Percentiles rank a stretch among this genome's conserved stretches.
These are phyloP conservation scores for Cyathus striatus DNA, from an alignment of 768 basidiomycete species.

Conservation along the genomic window DNA sequence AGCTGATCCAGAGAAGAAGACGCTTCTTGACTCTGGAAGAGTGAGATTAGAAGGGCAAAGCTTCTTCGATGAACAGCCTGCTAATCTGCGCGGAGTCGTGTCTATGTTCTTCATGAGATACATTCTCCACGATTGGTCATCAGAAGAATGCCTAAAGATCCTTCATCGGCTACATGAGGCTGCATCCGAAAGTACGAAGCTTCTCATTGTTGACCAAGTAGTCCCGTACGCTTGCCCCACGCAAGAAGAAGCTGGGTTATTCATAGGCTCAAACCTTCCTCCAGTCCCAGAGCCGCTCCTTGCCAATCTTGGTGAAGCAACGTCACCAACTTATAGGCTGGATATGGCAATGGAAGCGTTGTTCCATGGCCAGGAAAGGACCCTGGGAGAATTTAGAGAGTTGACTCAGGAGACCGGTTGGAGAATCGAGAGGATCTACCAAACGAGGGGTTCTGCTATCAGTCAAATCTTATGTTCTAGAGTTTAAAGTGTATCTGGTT, in stretches of 20 bases:
- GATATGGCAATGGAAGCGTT: slow-evolving; percentile 7
- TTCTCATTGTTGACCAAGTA: slow-evolving; percentile 17
- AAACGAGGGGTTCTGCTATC: slow-evolving; percentile 4
- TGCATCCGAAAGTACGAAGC: slow-evolving; percentile 15
- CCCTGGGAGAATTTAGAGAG: slow-evolving; percentile 5
- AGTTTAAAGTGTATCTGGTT: not conserved
- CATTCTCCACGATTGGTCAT: slow-evolving; percentile 27
- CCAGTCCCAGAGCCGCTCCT: slow-evolving; percentile 12
- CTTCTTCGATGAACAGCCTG: slow-evolving; percentile 18
- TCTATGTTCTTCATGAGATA: slow-evolving; percentile 20
- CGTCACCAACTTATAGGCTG: slow-evolving; percentile 4
- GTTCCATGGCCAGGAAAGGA: slow-evolving; percentile 6
- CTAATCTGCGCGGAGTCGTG: slow-evolving; percentile 11
- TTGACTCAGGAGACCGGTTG: slow-evolving; percentile 5
- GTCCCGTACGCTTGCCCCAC: slow-evolving; percentile 6
- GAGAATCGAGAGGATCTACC: slow-evolving; percentile 6
- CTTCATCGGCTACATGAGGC: slow-evolving; percentile 19
- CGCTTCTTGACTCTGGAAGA: slow-evolving; percentile 1
- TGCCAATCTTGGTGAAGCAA: slow-evolving; percentile 13
- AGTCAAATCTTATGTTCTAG: slow-evolving; percentile 6
- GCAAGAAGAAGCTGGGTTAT: not conserved
- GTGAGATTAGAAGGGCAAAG: slow-evolving; percentile 5
- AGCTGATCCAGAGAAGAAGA: not conserved
- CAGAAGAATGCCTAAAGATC: slow-evolving; percentile 12
- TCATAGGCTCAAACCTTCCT: slow-evolving; percentile 4